These are phyloP conservation scores for Erucastrum elatum DNA, from an alignment of 345 rosid species.

Conservation along the genomic window DNA sequence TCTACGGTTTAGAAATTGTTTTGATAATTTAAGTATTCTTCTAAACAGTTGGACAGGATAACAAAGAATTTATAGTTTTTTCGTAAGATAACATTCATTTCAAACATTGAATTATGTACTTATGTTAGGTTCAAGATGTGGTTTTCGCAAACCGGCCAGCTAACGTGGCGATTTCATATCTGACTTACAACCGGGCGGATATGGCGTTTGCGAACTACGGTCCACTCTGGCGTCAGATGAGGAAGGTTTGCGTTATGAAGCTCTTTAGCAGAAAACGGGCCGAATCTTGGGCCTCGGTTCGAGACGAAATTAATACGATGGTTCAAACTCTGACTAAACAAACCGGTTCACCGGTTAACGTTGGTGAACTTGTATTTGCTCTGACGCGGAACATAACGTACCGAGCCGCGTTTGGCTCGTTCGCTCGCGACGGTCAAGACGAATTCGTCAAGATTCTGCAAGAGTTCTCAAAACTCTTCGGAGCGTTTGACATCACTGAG, in stretches of 20 bases:
- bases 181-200: slow-evolving; percentile 79
- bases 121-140: slow-evolving; percentile 49
- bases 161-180: slow-evolving; percentile 61
- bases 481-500: slow-evolving; percentile 76
- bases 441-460: slow-evolving; percentile 71
- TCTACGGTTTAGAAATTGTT: not conserved
- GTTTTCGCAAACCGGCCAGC: slow-evolving; percentile 76
- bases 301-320: slow-evolving; percentile 65
- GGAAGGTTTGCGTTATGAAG: slow-evolving; percentile 79
- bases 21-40: not conserved
- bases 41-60: not conserved
- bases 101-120: not conserved
- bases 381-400: slow-evolving; percentile 68
- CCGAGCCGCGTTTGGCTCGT: slow-evolving; percentile 82
- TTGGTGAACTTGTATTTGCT: slow-evolving; percentile 71
- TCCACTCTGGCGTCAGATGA: slow-evolving; percentile 91
- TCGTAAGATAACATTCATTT: not conserved
- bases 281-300: slow-evolving; percentile 88
- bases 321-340: slow-evolving; percentile 41
- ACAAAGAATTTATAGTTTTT: not conserved
- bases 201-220: slow-evolving; percentile 97
- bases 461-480: slow-evolving; percentile 88
- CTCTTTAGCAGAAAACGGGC: slow-evolving; percentile 81
- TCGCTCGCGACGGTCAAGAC: slow-evolving; percentile 60
- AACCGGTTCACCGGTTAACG: slow-evolving; percentile 50